Base-by-base conservation (phyloP, 768 basidiomycete genomes). In the Agaricus blazei region DNA sequence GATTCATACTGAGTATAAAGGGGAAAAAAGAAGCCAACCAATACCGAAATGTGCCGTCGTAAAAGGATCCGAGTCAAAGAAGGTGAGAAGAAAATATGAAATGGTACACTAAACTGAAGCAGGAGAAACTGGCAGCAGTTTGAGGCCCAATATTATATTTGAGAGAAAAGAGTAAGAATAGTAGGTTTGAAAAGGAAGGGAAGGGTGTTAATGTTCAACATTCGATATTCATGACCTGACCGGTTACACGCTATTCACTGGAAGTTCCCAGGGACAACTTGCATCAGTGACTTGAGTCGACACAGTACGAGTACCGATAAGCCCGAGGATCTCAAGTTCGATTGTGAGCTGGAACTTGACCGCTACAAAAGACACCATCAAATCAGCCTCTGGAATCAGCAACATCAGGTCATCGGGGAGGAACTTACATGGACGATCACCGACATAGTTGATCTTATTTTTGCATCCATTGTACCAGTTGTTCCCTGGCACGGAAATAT, bases 391-490 rank as follows among this genome's bases (percentile, higher is more conserved):
- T n/a, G 47, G 29, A 24, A 48, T 48, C 52, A 11, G 38, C 34
- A 7, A 46, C 45, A 28, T 24, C 42, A 49, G 23, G 12, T 4
- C 1, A 29, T 26, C 47, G 11, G 46, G 58, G 44, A 8, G 1
- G 54, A 27, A 77, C 87, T 31, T 63, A 92, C 85, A 76, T 53
- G 80, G 83, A 52, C 85, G 81, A 46, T 67, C 71, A n/a, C 79
- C 82, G 64, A 70, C 70, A 2, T 72, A 81, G 29, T 81, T 64
- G 37, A 68, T 74, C 40, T 68, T 63, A 65, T 91, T 87, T 71
- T 78, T 79, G 74, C 92, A 94, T 5, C 80, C 87, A 54, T 87
- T 74, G 66, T 93, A 88, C 83, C 87, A 90, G 52, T 82, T 83
- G 6, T 66, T 65, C 88, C 86, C 87, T 90, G 52, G 0, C 36